A percentile compares a stretch with the other conserved stretches of the same genome.
Evolutionary conservation across 2,329 filamentous ascomycete genomes (phyloP).

Genomic region (Knufia fluminis): DNA sequence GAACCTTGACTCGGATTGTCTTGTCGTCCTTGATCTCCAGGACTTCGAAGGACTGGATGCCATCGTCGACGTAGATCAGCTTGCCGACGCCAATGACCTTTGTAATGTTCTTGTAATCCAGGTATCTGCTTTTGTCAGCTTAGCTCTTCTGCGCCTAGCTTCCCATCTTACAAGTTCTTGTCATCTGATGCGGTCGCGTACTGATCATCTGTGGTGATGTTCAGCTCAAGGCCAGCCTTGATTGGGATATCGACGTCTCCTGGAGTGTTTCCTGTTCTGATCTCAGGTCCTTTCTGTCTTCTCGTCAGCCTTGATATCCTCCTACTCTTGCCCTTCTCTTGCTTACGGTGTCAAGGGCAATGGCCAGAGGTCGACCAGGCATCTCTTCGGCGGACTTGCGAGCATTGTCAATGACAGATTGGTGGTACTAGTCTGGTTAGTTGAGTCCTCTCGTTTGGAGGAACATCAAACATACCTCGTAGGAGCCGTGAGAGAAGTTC

Average conservation of each 20-base stretch:
- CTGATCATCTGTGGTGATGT: conserved; percentile 92
- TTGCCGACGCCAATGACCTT: conserved; percentile 89
- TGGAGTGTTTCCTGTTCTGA: conserved; percentile 69
- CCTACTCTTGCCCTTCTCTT: background rate
- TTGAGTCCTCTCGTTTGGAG: conserved; percentile 10
- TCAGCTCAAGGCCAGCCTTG: conserved; percentile 70
- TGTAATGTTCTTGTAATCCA: conserved; percentile 99
- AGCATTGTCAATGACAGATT: conserved; percentile 95
- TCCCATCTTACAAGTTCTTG: conserved; percentile 71
- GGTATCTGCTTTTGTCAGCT: conserved; percentile 52
- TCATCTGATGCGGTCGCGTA: conserved; percentile 78
- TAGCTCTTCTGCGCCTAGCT: conserved; percentile 4
- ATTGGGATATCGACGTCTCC: conserved; percentile 71
- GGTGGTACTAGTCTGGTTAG: conserved; percentile 60
- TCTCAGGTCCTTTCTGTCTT: conserved; percentile 66
- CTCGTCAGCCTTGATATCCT: conserved; percentile 23
- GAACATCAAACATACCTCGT: conserved; percentile 47
- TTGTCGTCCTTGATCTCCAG: conserved; percentile 77
- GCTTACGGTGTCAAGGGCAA: conserved; percentile 75
- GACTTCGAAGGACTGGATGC: conserved; percentile 93
- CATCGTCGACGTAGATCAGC: conserved; percentile 96
- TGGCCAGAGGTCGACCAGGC: conserved; percentile 79
- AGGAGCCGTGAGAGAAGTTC: conserved; percentile 95
- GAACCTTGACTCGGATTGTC: conserved; percentile 74
- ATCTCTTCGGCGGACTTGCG: conserved; percentile 72